Evolutionary conservation across 1,284 basidiomycete genomes (phyloP).

Genomic region (Volvariella volvacea): DNA sequence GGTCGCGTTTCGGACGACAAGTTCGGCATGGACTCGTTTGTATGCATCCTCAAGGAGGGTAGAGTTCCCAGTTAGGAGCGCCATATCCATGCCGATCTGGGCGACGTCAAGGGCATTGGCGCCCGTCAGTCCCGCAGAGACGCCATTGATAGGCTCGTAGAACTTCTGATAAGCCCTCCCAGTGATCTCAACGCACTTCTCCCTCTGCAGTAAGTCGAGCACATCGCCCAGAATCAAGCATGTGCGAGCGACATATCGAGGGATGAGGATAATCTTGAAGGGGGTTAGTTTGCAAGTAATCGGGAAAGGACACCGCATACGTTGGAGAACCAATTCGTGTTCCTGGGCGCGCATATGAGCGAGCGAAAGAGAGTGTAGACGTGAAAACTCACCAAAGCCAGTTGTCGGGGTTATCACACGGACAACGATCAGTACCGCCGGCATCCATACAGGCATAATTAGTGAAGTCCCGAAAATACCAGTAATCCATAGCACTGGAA

Average conservation of each 20-base stretch:
- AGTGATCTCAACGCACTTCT: constrained; percentile 45
- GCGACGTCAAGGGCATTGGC: constrained; percentile 62
- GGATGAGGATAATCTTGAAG: constrained; percentile 50
- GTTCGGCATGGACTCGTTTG: constrained; percentile 39
- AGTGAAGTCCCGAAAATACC: constrained; percentile 58
- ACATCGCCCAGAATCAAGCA: constrained; percentile 51
- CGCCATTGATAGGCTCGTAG: constrained; percentile 32
- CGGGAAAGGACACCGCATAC: constrained; percentile 20
- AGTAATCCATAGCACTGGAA: constrained; percentile 51
- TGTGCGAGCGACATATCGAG: constrained; percentile 44
- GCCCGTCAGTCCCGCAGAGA: constrained; percentile 45
- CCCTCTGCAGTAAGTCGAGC: constrained; percentile 35
- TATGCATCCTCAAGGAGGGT: constrained; percentile 47
- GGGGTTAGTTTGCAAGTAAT: constrained; percentile 1
- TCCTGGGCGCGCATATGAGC: constrained; percentile 27
- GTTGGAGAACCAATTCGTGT: constrained; percentile 59
- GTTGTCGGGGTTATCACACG: constrained; percentile 42
- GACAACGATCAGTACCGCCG: constrained; percentile 42
- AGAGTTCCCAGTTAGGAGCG: constrained; percentile 38
- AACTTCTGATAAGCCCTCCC: constrained; percentile 46
- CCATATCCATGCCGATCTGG: constrained; percentile 49
- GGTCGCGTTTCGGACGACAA: constrained; percentile 36
- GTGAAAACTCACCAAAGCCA: constrained; percentile 17
- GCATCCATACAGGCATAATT: constrained; percentile 43
- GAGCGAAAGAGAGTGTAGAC: too few relatives aligned